Base-by-base conservation (phyloP, 805 yeast genomes). In the Saccharomyces cerevisiae region DNA sequence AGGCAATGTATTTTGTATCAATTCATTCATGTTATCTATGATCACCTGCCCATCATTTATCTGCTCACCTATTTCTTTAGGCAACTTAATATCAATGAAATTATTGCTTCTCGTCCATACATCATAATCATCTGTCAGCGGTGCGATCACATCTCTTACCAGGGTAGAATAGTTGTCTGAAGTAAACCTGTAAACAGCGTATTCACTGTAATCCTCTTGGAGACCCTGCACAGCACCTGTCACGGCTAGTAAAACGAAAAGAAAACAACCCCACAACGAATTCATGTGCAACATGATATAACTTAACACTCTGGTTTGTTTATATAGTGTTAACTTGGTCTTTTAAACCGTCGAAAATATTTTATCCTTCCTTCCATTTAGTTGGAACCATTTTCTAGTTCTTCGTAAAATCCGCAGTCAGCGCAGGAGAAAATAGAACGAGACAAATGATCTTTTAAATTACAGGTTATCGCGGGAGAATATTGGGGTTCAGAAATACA, bases 1-100 rank as follows among this genome's bases (percentile, higher is more conserved):
- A 1, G 88, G 85, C 55, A 70, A 80, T 0, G 87, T 76, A 58
- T 83, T 85, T 55, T 64, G 76, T 0, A 86, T 74, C 0, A 78
- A 70, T 59, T 80, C 82, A 1, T 86, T 75, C 53, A 86, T 70
- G 63, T 86, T 86, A 0, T 71, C 73, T 48, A 86, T 76, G 13
- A 84, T 69, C 28, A 51, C 14, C 29, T 71, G 60, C 58, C 75
- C 67, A 0, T 70, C 59, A 31, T 65, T 60, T 11, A 55, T 21
- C 43, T 36, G 24, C 13, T 55, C 21, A 11, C 59, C 51, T 2
- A 61, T 30, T 21, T 52, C 49, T 14, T 57, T 53, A 9, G 60
- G 61, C 14, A 68, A 47, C 51, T 72, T 71, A 5, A 83, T 55
- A 64, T 84, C 89, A 14, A 80, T 69, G 32, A 77, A 82, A 6